These are phyloP conservation scores for Aphanoascus verrucosus DNA, from an alignment of 2,329 filamentous ascomycete genomes.

Conservation along the genomic window DNA sequence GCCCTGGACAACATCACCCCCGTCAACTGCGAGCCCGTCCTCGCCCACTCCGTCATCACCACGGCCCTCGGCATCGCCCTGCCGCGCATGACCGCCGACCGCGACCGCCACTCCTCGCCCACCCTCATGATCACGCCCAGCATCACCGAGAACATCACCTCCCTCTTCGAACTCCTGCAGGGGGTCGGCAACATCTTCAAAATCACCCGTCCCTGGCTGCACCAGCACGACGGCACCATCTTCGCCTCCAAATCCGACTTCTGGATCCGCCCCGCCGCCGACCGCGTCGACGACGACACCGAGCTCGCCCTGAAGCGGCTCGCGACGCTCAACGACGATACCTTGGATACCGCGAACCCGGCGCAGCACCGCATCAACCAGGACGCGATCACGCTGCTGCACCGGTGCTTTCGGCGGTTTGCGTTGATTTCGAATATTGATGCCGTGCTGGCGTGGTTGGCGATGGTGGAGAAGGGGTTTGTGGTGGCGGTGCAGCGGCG, in stretches of 20 bases:
- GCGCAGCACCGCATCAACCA: conserved; percentile 25
- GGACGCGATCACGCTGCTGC: conserved; percentile 19
- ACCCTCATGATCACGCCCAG: conserved; percentile 11
- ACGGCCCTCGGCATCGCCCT: conserved; percentile 29
- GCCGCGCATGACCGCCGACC: conserved; percentile 24
- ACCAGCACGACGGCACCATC: conserved; percentile 37
- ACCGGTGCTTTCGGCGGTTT: conserved; percentile 22
- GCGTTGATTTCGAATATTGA: conserved; percentile 20
- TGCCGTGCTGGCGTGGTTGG: conserved; percentile 27
- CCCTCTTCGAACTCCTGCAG: conserved; percentile 29
- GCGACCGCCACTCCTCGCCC: conserved; percentile 18
- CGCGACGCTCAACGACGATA: conserved; percentile 23
- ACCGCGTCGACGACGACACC: conserved; percentile 21
- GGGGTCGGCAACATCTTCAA: conserved; percentile 27
- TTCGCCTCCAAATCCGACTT: conserved; percentile 38
- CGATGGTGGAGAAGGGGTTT: conserved; percentile 16
- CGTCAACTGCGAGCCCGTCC: conserved; percentile 30
- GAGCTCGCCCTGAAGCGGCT: conserved; percentile 23
- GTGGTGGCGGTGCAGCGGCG: conserved; percentile 13
- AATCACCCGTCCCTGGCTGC: conserved; percentile 30
- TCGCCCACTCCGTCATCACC: conserved; percentile 30
- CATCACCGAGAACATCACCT: conserved; percentile 29
- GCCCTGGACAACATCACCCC: conserved; percentile 28
- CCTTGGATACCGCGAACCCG: conserved; percentile 18
- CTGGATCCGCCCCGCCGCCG: conserved; percentile 31